phyloP scores from a whole-genome alignment of 2,329 filamentous ascomycete genomes.

The Incumbomyces delicatus region DNA sequence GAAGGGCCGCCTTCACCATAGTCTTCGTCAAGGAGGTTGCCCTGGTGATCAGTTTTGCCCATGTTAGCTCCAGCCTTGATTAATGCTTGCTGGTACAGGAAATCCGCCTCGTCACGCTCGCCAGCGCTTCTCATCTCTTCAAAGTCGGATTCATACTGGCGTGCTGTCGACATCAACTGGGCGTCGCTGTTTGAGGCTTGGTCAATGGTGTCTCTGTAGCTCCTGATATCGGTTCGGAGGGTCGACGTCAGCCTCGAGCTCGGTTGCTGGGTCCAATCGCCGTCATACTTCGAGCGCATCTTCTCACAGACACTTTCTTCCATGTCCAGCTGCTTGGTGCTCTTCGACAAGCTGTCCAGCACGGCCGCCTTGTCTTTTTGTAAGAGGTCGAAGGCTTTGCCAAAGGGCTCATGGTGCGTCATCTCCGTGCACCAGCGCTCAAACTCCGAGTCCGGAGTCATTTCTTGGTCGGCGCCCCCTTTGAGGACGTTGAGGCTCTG shows the following conservation, averaged over 20 bases:
- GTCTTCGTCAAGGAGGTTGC: constrained; percentile 81
- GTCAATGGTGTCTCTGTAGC: constrained; percentile 79
- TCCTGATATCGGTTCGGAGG: constrained; percentile 73
- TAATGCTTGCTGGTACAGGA: constrained; percentile 79
- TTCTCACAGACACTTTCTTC: constrained; percentile 98
- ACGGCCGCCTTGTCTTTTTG: constrained; percentile 69
- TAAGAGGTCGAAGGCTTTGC: constrained; percentile 67
- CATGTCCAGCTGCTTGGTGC: constrained; percentile 83
- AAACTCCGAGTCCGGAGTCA: constrained; percentile 83
- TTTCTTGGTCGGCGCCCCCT: constrained; percentile 82
- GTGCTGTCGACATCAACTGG: constrained; percentile 71
- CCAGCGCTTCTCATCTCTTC: constrained; percentile 90
- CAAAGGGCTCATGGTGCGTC: constrained; percentile 71
- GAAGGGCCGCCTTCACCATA: constrained; percentile 71
- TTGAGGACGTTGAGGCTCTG: constrained; percentile 84
- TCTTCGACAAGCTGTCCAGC: constrained; percentile 61
- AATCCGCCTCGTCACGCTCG: constrained; percentile 75
- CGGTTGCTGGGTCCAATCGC: constrained; percentile 94
- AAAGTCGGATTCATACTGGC: constrained; percentile 79
- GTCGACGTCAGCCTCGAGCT: constrained; percentile 84
- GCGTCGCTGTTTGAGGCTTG: constrained; percentile 80
- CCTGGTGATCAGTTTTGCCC: constrained; percentile 52
- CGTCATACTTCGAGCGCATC: constrained; percentile 95
- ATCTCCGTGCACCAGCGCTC: constrained; percentile 89
- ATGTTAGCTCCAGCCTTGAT: constrained; percentile 62